A percentile compares a stretch with the other conserved stretches of the same genome.
Conservation (phyloP, 768 basidiomycete genomes). For the Russula abietina region DNA sequence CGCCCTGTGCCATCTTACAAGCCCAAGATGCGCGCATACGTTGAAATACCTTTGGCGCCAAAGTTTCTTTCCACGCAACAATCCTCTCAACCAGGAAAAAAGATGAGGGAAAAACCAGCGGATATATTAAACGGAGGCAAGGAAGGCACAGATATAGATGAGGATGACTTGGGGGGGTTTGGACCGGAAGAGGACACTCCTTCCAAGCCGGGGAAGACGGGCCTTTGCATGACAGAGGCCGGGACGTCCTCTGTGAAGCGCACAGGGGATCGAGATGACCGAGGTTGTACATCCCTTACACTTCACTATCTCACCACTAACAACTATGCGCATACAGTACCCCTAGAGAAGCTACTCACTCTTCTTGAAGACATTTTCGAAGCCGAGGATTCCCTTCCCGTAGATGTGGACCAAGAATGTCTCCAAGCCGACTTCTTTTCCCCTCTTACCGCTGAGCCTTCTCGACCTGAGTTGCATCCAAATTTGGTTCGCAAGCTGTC, state of each 20-base stretch:
- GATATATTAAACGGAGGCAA: slow-evolving; percentile 18
- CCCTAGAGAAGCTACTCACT: slow-evolving; percentile 68
- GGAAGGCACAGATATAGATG: slow-evolving; percentile 13
- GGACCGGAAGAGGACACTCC: slow-evolving; percentile 39
- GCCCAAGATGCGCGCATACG: slow-evolving; percentile 28
- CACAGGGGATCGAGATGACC: slow-evolving; percentile 71
- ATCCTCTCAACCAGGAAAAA: slow-evolving; percentile 22
- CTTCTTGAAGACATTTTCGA: slow-evolving; percentile 83
- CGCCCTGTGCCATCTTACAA: slow-evolving; percentile 21
- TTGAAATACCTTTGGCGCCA: slow-evolving; percentile 30
- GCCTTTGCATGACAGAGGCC: slow-evolving; percentile 30
- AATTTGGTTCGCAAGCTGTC: slow-evolving; percentile 59
- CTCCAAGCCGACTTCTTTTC: slow-evolving; percentile 63
- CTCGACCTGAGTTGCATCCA: slow-evolving; percentile 56
- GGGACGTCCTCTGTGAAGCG: slow-evolving; percentile 49
- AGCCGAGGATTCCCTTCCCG: slow-evolving; percentile 64
- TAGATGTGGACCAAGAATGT: slow-evolving; percentile 45
- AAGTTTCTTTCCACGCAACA: slow-evolving; percentile 23
- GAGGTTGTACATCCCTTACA: slow-evolving; percentile 39
- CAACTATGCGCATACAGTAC: slow-evolving; percentile 36
- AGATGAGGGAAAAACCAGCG: slow-evolving; percentile 1
- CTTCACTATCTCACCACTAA: neutral
- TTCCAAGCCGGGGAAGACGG: slow-evolving; percentile 33
- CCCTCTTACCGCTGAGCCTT: slow-evolving; percentile 47
- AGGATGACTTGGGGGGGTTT: slow-evolving; percentile 29